A percentile compares a stretch with the other conserved stretches of the same genome.
These are phyloP conservation scores for Aspergillus homomorphus DNA, from an alignment of 495 filamentous ascomycete species.

Conservation along the genomic window DNA sequence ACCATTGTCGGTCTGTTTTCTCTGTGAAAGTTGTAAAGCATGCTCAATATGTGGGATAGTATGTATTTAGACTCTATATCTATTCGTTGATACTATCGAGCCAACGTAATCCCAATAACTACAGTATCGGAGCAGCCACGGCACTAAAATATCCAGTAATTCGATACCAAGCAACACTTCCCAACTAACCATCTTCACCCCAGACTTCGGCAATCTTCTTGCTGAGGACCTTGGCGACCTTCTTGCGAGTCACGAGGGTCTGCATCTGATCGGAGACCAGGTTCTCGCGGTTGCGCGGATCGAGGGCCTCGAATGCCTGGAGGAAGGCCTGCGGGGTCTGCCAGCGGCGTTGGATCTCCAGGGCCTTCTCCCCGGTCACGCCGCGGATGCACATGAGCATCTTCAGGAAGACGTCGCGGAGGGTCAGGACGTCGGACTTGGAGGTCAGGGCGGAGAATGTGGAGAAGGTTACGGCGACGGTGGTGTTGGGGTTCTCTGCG, in stretches of 20 bases:
- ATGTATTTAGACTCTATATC: too few relatives aligned
- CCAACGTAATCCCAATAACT: too few relatives aligned
- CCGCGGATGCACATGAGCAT: slow-evolving; percentile 84
- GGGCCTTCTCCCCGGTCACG: slow-evolving; percentile 75
- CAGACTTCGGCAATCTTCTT: slow-evolving; percentile 73
- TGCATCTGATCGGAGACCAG: slow-evolving; percentile 54
- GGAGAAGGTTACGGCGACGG: slow-evolving; percentile 66
- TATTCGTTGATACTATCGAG: not conserved
- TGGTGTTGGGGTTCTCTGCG: slow-evolving; percentile 41
- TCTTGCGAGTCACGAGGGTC: slow-evolving; percentile 63
- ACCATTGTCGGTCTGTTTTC: too few relatives aligned
- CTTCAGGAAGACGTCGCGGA: slow-evolving; percentile 75
- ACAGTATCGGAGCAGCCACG: too few relatives aligned
- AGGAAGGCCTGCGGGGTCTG: slow-evolving; percentile 68
- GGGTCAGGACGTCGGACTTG: slow-evolving; percentile 69
- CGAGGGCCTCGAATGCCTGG: slow-evolving; percentile 58
- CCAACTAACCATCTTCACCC: slow-evolving; percentile 39
- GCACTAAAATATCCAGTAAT: too few relatives aligned
- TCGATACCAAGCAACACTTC: not conserved
- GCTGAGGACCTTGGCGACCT: slow-evolving; percentile 60
- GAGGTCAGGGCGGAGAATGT: slow-evolving; percentile 69
- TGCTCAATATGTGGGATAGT: too few relatives aligned
- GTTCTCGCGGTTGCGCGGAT: slow-evolving; percentile 44
- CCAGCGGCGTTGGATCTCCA: slow-evolving; percentile 76
- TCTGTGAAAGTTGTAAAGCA: not conserved